Evolutionary conservation across 2,329 filamentous ascomycete species (phyloP).

Genomic region (Passalora sequoiae): DNA sequence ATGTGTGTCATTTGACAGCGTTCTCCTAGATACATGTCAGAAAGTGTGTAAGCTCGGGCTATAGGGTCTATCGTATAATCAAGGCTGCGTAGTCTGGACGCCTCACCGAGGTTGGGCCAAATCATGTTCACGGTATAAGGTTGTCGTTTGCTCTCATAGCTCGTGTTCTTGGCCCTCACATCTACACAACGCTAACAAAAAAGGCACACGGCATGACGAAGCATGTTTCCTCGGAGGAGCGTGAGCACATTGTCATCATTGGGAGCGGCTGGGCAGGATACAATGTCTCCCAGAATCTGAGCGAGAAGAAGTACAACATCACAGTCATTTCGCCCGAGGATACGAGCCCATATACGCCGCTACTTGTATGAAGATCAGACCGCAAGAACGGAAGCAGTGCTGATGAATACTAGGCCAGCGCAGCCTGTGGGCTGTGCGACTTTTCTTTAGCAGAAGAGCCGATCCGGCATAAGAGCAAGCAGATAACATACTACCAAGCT

Average conservation of each 20-base stretch:
- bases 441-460: conserved; percentile 45
- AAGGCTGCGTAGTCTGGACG: too few species aligned
- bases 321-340: conserved; percentile 40
- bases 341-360: conserved; percentile 42
- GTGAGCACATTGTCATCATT: conserved; percentile 30
- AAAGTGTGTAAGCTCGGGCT: too few species aligned
- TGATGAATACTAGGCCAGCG: conserved; percentile 31
- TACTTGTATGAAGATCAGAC: conserved; percentile 28
- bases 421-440: conserved; percentile 43
- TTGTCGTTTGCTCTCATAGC: background rate
- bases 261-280: conserved; percentile 42
- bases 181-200: background rate
- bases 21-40: too few species aligned
- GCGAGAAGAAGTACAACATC: conserved; percentile 36
- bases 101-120: too few species aligned
- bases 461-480: conserved; percentile 36
- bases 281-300: conserved; percentile 36
- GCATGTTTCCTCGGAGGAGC: conserved; percentile 1
- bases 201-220: conserved; percentile 1
- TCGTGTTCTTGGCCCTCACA: background rate
- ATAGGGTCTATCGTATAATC: too few species aligned
- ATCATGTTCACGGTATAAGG: too few species aligned
- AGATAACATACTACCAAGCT: conserved; percentile 28
- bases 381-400: background rate
- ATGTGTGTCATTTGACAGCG: background rate